A percentile compares a stretch with the other conserved stretches of the same genome.
These are phyloP conservation scores for Cryptomeria japonica DNA, from an alignment of 75 land plant genomes.

Conservation along the genomic window DNA sequence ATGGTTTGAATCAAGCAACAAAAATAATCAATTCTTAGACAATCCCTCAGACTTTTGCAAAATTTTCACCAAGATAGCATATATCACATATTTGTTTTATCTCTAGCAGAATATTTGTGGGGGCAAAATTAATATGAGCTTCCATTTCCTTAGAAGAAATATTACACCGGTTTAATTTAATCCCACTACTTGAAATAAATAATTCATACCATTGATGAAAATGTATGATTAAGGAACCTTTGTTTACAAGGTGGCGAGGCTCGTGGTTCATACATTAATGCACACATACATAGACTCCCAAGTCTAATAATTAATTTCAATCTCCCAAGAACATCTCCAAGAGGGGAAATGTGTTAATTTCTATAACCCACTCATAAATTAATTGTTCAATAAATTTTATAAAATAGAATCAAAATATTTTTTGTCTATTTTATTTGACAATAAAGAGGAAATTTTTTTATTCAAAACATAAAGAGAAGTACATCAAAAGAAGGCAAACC, in stretches of 20 bases:
- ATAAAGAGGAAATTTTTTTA: no score
- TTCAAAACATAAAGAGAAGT: no score
- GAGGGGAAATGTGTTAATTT: neutral
- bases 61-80: neutral
- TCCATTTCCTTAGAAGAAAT: neutral
- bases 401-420: no score
- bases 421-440: no score
- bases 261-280: neutral
- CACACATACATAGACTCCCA: neutral
- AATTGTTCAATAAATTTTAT: no score
- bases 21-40: neutral
- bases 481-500: no score
- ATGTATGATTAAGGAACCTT: neutral
- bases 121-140: neutral
- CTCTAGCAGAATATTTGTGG: neutral
- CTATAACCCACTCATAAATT: no score
- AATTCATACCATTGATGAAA: neutral
- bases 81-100: neutral
- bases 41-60: neutral
- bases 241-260: neutral
- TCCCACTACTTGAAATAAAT: neutral
- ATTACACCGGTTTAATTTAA: no score
- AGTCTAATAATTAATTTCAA: neutral
- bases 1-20: neutral
- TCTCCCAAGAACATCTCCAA: neutral